A percentile compares a stretch with the other conserved stretches of the same genome.
These are phyloP conservation scores for Nematodospora valgi DNA, from an alignment of 805 yeast genomes.

Conservation along the genomic window DNA sequence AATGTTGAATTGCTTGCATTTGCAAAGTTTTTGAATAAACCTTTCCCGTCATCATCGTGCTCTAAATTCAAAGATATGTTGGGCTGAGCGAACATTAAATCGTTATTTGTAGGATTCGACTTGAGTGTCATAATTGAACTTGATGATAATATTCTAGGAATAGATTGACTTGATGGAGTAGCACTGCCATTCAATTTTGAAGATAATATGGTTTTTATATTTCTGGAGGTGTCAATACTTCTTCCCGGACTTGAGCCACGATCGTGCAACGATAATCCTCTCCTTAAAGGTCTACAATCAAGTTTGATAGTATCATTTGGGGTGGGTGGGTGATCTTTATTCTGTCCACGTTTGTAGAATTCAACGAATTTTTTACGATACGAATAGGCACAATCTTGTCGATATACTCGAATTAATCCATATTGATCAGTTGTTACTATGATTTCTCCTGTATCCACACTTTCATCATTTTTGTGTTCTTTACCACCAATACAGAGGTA, in stretches of 20 bases:
- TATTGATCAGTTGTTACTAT: constrained; percentile 73
- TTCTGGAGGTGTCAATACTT: not conserved
- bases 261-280: not conserved
- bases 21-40: not conserved
- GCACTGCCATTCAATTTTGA: constrained; percentile 1
- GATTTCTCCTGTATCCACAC: constrained; percentile 37
- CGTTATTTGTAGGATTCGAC: not conserved
- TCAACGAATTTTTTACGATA: constrained; percentile 23
- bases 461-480: constrained; percentile 8
- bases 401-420: constrained; percentile 72
- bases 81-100: not conserved
- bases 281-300: too few relatives aligned
- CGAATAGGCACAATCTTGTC: constrained; percentile 69
- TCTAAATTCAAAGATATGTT: constrained; percentile 1
- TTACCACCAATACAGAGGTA: not conserved
- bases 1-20: constrained; percentile 8
- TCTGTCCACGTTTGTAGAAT: constrained; percentile 12
- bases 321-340: constrained; percentile 3
- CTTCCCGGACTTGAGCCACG: constrained; percentile 7
- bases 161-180: not conserved
- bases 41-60: not conserved
- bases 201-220: constrained; percentile 5
- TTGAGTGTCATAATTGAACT: constrained; percentile 3
- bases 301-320: constrained; percentile 1
- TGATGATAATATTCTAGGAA: constrained; percentile 4